Evolutionary conservation across 768 basidiomycete species (phyloP).

Genomic region (Hortiboletus campestris): DNA sequence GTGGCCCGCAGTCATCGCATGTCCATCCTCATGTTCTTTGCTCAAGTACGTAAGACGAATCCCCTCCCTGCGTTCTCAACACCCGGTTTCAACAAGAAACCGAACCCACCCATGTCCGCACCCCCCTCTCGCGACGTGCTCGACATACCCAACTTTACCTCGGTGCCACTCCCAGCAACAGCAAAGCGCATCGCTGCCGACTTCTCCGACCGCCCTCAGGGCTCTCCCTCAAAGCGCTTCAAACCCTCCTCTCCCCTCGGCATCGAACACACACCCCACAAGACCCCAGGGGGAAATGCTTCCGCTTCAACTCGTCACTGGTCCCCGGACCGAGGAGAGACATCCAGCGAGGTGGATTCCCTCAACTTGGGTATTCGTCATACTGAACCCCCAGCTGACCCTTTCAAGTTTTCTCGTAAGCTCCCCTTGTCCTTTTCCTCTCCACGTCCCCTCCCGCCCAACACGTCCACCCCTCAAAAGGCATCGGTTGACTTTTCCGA

Average conservation of each 20-base stretch:
- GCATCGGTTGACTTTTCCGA: constrained; percentile 11
- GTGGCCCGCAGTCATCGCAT: not conserved
- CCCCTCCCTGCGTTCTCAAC: too few relatives aligned
- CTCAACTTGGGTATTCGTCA: constrained; percentile 15
- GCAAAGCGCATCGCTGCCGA: constrained; percentile 31
- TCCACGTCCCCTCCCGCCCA: not conserved
- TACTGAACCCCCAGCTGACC: constrained; percentile 4
- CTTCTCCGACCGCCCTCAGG: constrained; percentile 3
- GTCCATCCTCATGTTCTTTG: constrained; percentile 4
- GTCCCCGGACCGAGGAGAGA: constrained; percentile 15
- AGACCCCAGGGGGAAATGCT: constrained; percentile 2
- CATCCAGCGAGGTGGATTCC: constrained; percentile 23
- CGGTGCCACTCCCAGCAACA: constrained; percentile 21
- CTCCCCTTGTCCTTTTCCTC: not conserved
- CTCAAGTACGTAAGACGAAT: constrained; percentile 24
- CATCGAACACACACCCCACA: constrained; percentile 26
- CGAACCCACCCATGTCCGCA: constrained; percentile 8
- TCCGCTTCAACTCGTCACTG: constrained; percentile 6
- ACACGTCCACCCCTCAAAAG: constrained; percentile 11
- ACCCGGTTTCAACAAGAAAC: constrained; percentile 30
- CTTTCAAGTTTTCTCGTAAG: constrained; percentile 22
- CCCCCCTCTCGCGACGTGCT: constrained; percentile 9
- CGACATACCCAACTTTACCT: constrained; percentile 16
- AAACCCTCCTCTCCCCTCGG: constrained; percentile 19
- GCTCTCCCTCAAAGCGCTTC: constrained; percentile 31